A percentile compares a stretch with the other conserved stretches of the same genome.
These are phyloP conservation scores for Berkeleyomyces rouxiae DNA, from an alignment of 2,329 filamentous ascomycete genomes.

Conservation along the genomic window DNA sequence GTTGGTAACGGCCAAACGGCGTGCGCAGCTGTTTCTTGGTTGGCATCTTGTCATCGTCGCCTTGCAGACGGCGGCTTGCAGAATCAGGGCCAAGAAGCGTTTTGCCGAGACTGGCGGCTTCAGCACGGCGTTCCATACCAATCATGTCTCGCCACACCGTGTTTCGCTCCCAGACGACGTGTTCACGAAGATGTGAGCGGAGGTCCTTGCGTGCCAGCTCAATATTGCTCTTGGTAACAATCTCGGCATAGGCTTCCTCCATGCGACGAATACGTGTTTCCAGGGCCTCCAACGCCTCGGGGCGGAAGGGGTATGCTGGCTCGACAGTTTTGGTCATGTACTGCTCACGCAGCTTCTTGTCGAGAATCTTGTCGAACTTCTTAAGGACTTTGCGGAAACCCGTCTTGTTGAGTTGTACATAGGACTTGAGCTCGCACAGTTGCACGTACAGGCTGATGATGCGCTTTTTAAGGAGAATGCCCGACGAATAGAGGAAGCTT, in stretches of 20 bases:
- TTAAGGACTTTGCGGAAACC: constrained; percentile 94
- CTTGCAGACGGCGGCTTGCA: constrained; percentile 56
- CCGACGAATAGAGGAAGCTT: constrained; percentile 45
- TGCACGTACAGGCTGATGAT: constrained; percentile 78
- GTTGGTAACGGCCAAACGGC: constrained; percentile 58
- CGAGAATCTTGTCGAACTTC: constrained; percentile 94
- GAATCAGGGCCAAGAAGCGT: constrained; percentile 63
- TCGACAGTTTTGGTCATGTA: constrained; percentile 65
- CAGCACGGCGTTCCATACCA: constrained; percentile 85
- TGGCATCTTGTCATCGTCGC: constrained; percentile 54
- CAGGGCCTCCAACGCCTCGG: constrained; percentile 51
- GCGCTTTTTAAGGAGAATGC: constrained; percentile 82
- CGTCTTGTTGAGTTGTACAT: constrained; percentile 87
- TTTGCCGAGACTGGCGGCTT: constrained; percentile 80
- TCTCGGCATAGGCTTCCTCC: constrained; percentile 62
- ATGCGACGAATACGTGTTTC: constrained; percentile 57
- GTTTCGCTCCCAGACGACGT: constrained; percentile 97
- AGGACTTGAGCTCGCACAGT: constrained; percentile 89
- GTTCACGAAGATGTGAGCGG: constrained; percentile 78
- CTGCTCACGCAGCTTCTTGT: constrained; percentile 57
- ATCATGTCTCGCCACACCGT: constrained; percentile 99
- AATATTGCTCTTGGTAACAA: constrained; percentile 70
- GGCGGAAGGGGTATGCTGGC: constrained; percentile 64
- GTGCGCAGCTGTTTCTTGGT: constrained; percentile 55
- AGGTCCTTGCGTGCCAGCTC: constrained; percentile 67